Base-by-base conservation (phyloP, 345 rosid genomes). In the Nephelium lappaceum region DNA sequence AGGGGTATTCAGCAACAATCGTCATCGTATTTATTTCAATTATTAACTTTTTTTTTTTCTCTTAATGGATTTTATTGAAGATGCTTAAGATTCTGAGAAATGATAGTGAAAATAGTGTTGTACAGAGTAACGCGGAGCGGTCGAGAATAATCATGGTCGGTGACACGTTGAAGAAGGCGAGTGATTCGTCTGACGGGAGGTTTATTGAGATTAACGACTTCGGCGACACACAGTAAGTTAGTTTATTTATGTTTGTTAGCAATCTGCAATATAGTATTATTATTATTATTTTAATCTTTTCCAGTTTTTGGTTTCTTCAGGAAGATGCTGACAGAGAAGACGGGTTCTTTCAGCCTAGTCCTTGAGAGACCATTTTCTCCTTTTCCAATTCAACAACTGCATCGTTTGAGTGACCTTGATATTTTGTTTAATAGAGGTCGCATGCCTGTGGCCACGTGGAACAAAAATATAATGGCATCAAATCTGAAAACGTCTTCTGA, bases 121-220 rank as follows among this genome's bases (percentile, higher is more conserved):
- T 73, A 70, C 77, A 94, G 98, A 89, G 98, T 11, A 92, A 93
- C 81, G 98, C 98, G 18, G 98, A 93, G 88, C 91, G 87, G 88
- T 89, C 98, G 75, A 92, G 95, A 75, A 90, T 95, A 64, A 81
- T 95, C 41, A 91, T 95, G 97, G 98, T 93, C 1, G 98, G 98
- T 60, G 98, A 95, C 71, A 77, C 94, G 11, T 81, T 93, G 74
- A 95, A 92, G 83, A 93, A 87, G 85, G 92, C 89, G 4, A 80
- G 87, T 15, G 88, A 86, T 81, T 84, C 91, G 12, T 90, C 95
- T 21, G 89, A 78, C 36, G 94, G 83, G 39, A 67, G 70, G 62
- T 85, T 91, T 81, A 66, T 81, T 43, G 89, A 86, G 74, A 85
- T 93, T 71, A 89, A 75, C 47, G 94, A 92, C 84, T 72, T 82